A percentile compares a stretch with the other conserved stretches of the same genome.
phyloP scores from a whole-genome alignment of 305 asterid genomes.

The Withania somnifera region DNA sequence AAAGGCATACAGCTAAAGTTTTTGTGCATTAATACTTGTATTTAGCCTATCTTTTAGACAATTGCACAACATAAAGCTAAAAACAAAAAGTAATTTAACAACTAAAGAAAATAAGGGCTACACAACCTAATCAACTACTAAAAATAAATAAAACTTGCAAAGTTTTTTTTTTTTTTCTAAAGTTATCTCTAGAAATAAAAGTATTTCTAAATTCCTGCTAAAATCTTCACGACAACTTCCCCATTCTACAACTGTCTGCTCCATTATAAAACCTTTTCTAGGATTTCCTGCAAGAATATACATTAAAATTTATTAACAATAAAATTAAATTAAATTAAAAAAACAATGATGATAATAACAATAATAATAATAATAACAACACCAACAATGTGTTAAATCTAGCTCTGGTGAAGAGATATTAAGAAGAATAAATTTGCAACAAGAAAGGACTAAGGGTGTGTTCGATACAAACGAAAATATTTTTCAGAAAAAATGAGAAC shows the following conservation, averaged over 20 bases:
- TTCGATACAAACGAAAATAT: not conserved
- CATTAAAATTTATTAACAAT: not conserved
- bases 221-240: not conserved
- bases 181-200: not conserved
- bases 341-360: no score
- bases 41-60: no score
- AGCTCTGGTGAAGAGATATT: not conserved
- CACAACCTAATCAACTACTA: not conserved
- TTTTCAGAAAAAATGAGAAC: not conserved
- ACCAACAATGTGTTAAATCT: not conserved
- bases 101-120: not conserved
- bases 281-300: not conserved
- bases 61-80: no score
- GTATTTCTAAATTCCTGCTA: not conserved
- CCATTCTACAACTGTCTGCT: not conserved
- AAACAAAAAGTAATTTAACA: not conserved
- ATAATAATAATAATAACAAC: no score
- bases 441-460: not conserved
- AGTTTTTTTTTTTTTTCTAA: not conserved
- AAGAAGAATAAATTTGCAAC: not conserved
- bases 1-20: not conserved
- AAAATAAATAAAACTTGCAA: not conserved
- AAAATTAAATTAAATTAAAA: not conserved
- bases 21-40: not conserved
- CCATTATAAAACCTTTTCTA: not conserved